These are phyloP conservation scores for Iris macrosiphon DNA, from an alignment of 106 monocot genomes.

Conservation along the genomic window DNA sequence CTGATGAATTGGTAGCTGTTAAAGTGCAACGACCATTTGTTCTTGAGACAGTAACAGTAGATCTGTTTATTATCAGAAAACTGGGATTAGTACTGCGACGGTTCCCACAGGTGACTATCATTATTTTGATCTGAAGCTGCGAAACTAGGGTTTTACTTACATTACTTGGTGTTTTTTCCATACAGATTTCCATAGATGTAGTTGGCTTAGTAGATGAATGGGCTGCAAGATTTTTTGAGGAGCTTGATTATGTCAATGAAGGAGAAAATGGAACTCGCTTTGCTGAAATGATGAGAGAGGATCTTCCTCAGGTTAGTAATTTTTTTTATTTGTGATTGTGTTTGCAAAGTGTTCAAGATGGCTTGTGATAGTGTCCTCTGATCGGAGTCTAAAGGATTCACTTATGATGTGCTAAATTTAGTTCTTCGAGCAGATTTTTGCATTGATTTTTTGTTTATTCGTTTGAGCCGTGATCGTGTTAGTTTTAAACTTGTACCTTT, in stretches of 20 bases:
- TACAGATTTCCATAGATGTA: conserved; percentile 87
- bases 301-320: conserved; percentile 74
- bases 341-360: too few species aligned
- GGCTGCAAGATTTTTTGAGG: conserved; percentile 98
- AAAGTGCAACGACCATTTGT: conserved; percentile 99
- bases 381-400: too few species aligned
- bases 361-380: too few species aligned
- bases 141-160: conserved; percentile 1
- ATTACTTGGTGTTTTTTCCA: conserved; percentile 3
- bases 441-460: too few species aligned
- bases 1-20: conserved; percentile 90
- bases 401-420: too few species aligned
- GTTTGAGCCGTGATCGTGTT: too few species aligned
- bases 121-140: conserved; percentile 3
- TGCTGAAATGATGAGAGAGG: conserved; percentile 96
- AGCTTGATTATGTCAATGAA: conserved; percentile 99
- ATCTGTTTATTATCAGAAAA: conserved; percentile 91
- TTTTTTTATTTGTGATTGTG: too few species aligned
- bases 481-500: too few species aligned
- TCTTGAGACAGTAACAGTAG: conserved; percentile 92
- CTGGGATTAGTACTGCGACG: conserved; percentile 71
- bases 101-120: conserved; percentile 77
- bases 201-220: conserved; percentile 99
- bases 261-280: conserved; percentile 96
- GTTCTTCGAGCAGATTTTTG: too few species aligned